Base-by-base conservation (phyloP, 345 rosid genomes). In the Sisymbrium altissimum region DNA sequence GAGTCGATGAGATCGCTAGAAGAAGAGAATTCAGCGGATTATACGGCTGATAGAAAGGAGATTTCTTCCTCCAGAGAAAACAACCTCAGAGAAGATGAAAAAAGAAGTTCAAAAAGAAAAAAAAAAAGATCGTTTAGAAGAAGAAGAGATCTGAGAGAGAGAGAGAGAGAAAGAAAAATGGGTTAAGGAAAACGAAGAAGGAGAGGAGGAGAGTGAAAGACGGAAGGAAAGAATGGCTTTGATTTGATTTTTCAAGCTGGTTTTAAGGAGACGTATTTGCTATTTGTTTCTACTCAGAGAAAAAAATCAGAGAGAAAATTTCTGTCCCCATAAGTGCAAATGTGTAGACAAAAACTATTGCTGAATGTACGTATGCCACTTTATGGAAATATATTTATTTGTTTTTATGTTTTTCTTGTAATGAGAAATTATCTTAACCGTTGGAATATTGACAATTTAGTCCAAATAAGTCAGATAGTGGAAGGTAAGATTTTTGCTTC, bases 231-330 rank as follows among this genome's bases (percentile, higher is more conserved):
- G 14, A 59, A 59, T 38, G 63, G 58, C 17, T 70, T 19, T 29
- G n/a, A 29, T 78, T 65, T 29, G 69, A 35, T 18, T 40, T n/a
- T 27, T 3, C 5, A 50, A 9, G 58, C 64, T 75, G 7, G 58
- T 68, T 59, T 59, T 75, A 61, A 70, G 76, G 80, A 77, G 44
- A 46, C 38, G 71, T 76, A 63, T 76, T 76, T 70, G 75, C 80
- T 76, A 62, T 70, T 70, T 69, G 68, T 74, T 68, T 68, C 69
- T 67, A 61, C 64, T 68, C 6, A 30, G 9, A 66, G 25, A 44
- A 36, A 21, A 38, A 6, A 32, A 23, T 23, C 25, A 23, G 25
- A 23, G 3, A 23, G 25, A 23, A 27, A 27, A 3, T 27, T 27
- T 1, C 41, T 30, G 35, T 43, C 61, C 8, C 60, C 25, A 11